Conservation (phyloP, 139 green algal species). For the Volvox reticuliferus region DNA sequence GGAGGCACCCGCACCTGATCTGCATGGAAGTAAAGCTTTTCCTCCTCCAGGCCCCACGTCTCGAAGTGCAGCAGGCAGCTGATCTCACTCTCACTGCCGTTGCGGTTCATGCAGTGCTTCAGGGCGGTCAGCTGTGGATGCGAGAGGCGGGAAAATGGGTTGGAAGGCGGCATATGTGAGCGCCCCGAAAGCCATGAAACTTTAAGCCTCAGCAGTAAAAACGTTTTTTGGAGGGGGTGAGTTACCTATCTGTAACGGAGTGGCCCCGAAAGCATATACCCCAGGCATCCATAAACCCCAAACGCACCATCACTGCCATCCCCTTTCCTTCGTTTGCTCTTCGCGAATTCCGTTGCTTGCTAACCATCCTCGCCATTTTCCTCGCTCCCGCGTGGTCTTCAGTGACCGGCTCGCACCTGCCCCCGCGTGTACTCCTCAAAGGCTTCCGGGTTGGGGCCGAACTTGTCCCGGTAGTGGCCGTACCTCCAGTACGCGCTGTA, state of each 20-base stretch:
- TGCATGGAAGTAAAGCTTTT: constrained; percentile 65
- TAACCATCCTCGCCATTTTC: too few species aligned
- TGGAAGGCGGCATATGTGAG: background rate
- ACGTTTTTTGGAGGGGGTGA: too few species aligned
- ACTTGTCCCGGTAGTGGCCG: constrained; percentile 57
- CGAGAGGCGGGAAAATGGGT: background rate
- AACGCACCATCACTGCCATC: too few species aligned
- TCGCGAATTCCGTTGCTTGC: too few species aligned
- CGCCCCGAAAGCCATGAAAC: background rate
- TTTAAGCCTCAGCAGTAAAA: too few species aligned
- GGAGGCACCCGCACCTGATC: constrained; percentile 51
- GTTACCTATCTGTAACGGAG: too few species aligned
- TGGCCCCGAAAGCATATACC: too few species aligned
- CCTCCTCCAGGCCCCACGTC: constrained; percentile 51
- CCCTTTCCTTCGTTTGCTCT: too few species aligned
- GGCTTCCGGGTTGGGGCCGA: constrained; percentile 45
- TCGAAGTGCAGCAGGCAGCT: constrained; percentile 65
- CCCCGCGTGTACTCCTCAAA: constrained; percentile 60
- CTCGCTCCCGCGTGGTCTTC: too few species aligned
- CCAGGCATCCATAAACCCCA: too few species aligned
- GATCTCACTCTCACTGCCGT: background rate
- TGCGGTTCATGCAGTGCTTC: background rate
- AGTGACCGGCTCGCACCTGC: constrained; percentile 24
- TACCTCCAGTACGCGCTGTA: constrained; percentile 38
- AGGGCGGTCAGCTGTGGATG: background rate